Base-by-base conservation (phyloP, 1,139 yeast species). In the Magnusiomyces fungicola region DNA sequence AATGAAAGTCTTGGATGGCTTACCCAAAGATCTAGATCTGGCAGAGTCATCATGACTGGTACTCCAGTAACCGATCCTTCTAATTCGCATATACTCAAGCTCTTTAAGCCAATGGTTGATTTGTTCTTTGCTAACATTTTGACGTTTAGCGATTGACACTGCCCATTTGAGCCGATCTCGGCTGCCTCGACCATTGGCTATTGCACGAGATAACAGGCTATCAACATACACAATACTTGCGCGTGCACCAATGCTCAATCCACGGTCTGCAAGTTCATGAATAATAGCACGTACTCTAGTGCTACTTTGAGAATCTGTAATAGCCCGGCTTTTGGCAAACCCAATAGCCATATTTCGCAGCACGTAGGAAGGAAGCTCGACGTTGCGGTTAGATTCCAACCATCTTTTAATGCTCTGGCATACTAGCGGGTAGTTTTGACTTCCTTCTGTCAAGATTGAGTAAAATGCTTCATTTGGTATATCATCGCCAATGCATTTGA, bases 71-170 rank as follows among this genome's bases (percentile, higher is more conserved):
- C 38, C 45, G 14, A 32, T 9, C 16, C 38, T 19, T 23, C 24
- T 22, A 2, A n/a, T 9, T 9, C 45, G 37, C 45, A 43, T 43
- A n/a, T 43, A 21, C 7, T 43, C 45, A 7, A 43, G 27, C 29
- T 32, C 21, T 3, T 23, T 27, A 16, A 33, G 14, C 45, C 45
- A 43, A 9, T 12, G 16, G 18, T 22, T 19, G 39, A 43, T 6
- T 14, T 43, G 38, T 5, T 21, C 45, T 5, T 25, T 12, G 3
- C n/a, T 16, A 23, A 43, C 45, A 12, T 23, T 23, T 6, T 43
- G 38, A 10, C 30, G 29, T 16, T 22, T 30, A 19, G 45, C 45
- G 18, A 43, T 10, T 3, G 19, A 19, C 12, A 43, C 5, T 3
- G 38, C 45, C 27, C 30, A 43, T 2, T n/a, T 32, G 7, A 43